Base-by-base conservation (phyloP, 75 land plant genomes). In the Selaginella moellendorffii region DNA sequence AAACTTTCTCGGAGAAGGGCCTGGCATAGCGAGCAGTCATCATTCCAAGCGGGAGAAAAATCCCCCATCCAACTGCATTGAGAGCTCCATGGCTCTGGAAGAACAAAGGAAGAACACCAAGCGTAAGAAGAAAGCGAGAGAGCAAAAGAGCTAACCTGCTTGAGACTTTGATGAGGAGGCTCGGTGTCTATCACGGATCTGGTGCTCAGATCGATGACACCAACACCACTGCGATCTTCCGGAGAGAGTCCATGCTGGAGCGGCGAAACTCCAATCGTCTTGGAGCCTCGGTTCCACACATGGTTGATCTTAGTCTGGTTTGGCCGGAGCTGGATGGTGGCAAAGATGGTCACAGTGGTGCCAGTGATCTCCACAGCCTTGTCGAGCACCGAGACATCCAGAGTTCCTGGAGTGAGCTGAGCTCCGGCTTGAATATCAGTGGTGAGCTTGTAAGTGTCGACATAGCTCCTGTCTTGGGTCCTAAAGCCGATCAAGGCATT, bases 21-120 rank as follows among this genome's bases (percentile, higher is more conserved):
- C 59, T 56, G 5, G 9, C 19, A 56, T 56, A 56, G 5, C 59
- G 21, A 21, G 59, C 59, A 2, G 59, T 21, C 24, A 56, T 56
- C 8, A 56, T 19, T 8, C 59, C 59, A 8, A 56, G 21, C 9
- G 59, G 59, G 8, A 56, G 59, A 21, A 56, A 56, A 8, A 56
- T 56, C 24, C 59, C 59, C 59, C 59, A 56, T 56, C 59, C 19
- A 21, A 56, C 2, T 56, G 24, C n/a, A 24, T 56, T 56, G n/a
- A 56, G 21, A 8, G 59, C 59, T 2, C 59, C 59, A 56, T 56
- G 59, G 17, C 59, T 56, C 59, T 56, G 59, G 9, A 56, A 36
- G 46, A 5, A 36, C 14, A 36, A 14, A 36, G 5, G 14, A 5
- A 36, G 10, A 36, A n/a, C n/a, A n/a, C n/a, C n/a, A n/a, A n/a